Evolutionary conservation across 768 basidiomycete genomes (phyloP), one percentile per base, ranked within the genome.

Genomic region (Rhodosporidiobolus odoratus): DNA sequence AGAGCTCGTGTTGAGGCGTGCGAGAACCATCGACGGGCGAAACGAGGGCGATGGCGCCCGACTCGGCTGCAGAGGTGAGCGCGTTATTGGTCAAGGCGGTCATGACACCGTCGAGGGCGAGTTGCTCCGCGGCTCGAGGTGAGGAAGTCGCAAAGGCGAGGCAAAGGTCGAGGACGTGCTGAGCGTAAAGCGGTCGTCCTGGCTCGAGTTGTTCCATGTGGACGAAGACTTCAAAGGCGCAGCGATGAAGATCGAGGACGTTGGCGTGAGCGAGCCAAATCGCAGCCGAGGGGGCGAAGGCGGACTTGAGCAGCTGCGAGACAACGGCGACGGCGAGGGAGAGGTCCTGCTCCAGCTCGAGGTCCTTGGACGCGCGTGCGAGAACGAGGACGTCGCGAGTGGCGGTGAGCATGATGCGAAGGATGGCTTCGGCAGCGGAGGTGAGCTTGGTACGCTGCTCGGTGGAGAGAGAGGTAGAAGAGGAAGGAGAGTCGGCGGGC

Each of bases 11-110:
- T 86, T 4, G 89, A 3, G 57, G 25, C 17, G 72, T 69, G 5
- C 66, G 65, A 13, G 61, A 58, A 1, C 59, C 88, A 9, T 89
- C 80, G 76, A 90, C 89, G 1, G 88, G 84, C 17, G 89, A 79
- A 2, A 83, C 79, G 32, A 87, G 85, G 34, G 89, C 86, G 52
- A 97, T 84, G 71, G 84, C 78, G 2, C 92, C 92, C 6, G 85
- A 82, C 73, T 89, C 89, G 72, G 91, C 87, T n/a, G 86, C 85
- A 25, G 84, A 80, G 61, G 86, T 90, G 76, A 96, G 86, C 57
- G 84, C 84, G 77, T 90, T 93, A 75, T 89, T 90, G 77, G 87
- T 88, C 78, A 95, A 93, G 0, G 92, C 89, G 0, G 87, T 80
- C 27, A 95, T 80, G 2, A 91, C 82, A 40, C 92, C 91, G 72